Base-by-base conservation (phyloP, 305 asterid species). In the Fraxinus platypoda region DNA sequence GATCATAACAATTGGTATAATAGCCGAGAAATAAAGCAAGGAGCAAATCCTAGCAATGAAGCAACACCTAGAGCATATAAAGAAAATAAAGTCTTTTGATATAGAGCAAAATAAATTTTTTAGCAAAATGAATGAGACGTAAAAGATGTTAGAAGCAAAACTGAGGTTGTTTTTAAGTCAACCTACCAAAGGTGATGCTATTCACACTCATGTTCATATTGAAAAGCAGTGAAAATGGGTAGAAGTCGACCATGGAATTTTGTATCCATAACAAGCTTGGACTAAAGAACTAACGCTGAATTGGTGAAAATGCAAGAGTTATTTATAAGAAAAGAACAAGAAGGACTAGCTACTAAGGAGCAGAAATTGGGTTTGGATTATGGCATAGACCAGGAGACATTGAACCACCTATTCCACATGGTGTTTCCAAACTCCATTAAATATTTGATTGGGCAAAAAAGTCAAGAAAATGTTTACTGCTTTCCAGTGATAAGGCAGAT, bases 301-400 rank as follows among this genome's bases (percentile, higher is more conserved):
- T 49, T 49, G 62, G 62, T 49, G 62, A 15, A 15, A 49, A 49
- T 96, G 98, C 98, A 94, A 92, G 99, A 93, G 92, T 92, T 97
- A 64, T 93, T 94, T 25, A 62, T 89, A 77, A 89, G 97, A 89
- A 92, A 90, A 91, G 98, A 94, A 86, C 95, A 93, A 87, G 97
- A 95, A 66, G 91, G 93, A 84, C 90, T 94, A 84, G 95, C 94
- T n/a, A 94, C 97, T 34, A 98, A 96, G 90, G 95, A 93, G 80
- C 95, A 94, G 88, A 95, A 21, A 19, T 62, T 62, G 97, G 98
- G 98, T 75, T 85, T 96, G 87, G 97, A 94, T 85, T 94, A 94
- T 92, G 99, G 98, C 77, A 90, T 94, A 98, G 92, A 98, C 92
- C 97, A n/a, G 99, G 98, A 81, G 98, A 96, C 90, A 98, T 94